Percentiles rank a stretch among this genome's conserved stretches.
These are phyloP conservation scores for Ophiostoma angusticollis DNA, from an alignment of 2,329 filamentous ascomycete species.

Conservation along the genomic window DNA sequence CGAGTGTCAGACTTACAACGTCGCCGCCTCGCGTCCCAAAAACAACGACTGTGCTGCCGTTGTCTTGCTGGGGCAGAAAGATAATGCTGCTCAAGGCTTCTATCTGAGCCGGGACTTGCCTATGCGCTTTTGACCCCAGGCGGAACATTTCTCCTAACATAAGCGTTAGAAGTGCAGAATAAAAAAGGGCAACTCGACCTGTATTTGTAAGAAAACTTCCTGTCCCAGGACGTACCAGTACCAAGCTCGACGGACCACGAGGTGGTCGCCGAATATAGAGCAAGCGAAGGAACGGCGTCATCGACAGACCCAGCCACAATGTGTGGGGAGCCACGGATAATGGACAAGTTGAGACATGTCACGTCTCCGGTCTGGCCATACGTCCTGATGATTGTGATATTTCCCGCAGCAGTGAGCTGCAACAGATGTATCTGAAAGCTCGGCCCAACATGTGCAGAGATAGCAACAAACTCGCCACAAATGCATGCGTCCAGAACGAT, in stretches of 20 bases:
- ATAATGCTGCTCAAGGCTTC: conserved; percentile 37
- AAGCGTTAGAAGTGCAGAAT: not conserved
- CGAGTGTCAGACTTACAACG: conserved; percentile 27
- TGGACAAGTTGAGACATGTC: conserved; percentile 32
- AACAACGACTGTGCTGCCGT: conserved; percentile 22
- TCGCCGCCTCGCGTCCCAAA: conserved; percentile 41
- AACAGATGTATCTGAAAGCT: conserved; percentile 28
- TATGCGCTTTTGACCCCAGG: not conserved
- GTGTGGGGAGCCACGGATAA: conserved; percentile 16
- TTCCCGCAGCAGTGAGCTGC: conserved; percentile 17
- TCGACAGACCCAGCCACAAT: conserved; percentile 25
- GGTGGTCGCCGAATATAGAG: conserved; percentile 15
- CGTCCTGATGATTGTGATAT: conserved; percentile 17
- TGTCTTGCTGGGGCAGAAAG: conserved; percentile 11
- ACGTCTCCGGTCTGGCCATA: conserved; percentile 33
- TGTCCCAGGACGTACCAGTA: conserved; percentile 17
- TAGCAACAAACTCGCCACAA: conserved; percentile 24
- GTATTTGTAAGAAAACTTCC: too few relatives aligned
- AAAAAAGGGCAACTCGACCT: not conserved
- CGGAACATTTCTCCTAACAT: not conserved
- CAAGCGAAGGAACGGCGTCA: conserved; percentile 23
- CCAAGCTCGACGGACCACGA: conserved; percentile 14
- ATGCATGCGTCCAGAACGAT: conserved; percentile 31
- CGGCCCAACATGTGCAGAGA: conserved; percentile 28
- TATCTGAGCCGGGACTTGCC: conserved; percentile 4